phyloP scores from a whole-genome alignment of 768 basidiomycete genomes.

The Lactifluus hygrophoroides region DNA sequence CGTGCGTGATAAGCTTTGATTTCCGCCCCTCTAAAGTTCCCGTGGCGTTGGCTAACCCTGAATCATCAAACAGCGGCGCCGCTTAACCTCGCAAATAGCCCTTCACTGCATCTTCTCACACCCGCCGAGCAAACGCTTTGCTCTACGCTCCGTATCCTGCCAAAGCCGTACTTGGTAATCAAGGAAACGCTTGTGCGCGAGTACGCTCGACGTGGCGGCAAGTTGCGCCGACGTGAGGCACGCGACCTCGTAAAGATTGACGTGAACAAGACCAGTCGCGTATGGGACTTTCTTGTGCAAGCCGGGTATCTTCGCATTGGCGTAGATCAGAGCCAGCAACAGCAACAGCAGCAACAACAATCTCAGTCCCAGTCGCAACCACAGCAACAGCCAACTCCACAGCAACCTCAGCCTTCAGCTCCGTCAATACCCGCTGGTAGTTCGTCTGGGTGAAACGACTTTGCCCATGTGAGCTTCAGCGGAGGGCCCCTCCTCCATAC shows the following conservation, averaged over 20 bases:
- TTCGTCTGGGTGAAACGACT: slow-evolving; percentile 9
- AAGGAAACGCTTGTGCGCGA: slow-evolving; percentile 94
- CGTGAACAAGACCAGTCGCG: slow-evolving; percentile 84
- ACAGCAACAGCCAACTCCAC: slow-evolving; percentile 4
- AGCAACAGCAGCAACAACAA: slow-evolving; percentile 33
- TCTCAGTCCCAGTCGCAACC: neutral
- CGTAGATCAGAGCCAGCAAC: slow-evolving; percentile 27
- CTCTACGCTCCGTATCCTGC: slow-evolving; percentile 81
- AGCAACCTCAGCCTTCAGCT: slow-evolving; percentile 5
- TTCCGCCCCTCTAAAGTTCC: neutral
- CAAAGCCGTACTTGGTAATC: slow-evolving; percentile 91
- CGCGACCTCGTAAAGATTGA: slow-evolving; percentile 88
- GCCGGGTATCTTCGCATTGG: slow-evolving; percentile 70
- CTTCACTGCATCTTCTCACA: slow-evolving; percentile 83
- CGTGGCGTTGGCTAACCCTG: neutral
- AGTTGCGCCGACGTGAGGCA: slow-evolving; percentile 80
- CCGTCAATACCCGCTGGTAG: slow-evolving; percentile 5
- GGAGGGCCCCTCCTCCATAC: neutral
- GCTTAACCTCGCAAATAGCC: slow-evolving; percentile 85
- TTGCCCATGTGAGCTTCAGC: neutral
- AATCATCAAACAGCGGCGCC: slow-evolving; percentile 39
- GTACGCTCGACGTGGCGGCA: slow-evolving; percentile 82
- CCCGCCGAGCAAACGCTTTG: slow-evolving; percentile 83
- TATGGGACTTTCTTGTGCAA: slow-evolving; percentile 90
- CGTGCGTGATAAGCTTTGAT: slow-evolving; percentile 27